Percentiles rank a stretch among this genome's conserved stretches.
These are phyloP conservation scores for Aspergillus pseudoglaucus DNA, from an alignment of 2,329 filamentous ascomycete genomes.

Conservation along the genomic window DNA sequence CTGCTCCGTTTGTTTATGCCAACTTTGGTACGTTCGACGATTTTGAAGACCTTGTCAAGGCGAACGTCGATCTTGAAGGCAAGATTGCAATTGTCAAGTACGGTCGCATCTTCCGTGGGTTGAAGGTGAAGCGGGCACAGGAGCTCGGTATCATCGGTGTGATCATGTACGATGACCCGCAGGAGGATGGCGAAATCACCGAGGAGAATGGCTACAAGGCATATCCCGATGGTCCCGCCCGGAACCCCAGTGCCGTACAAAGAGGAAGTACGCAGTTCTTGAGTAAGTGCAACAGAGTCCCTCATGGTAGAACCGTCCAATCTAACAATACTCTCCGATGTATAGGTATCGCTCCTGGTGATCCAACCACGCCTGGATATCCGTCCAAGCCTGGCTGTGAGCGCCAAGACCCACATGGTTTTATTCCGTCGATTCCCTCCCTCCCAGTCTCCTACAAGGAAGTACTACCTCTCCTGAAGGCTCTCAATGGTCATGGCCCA, in stretches of 20 bases:
- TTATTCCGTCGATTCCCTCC: slow-evolving; percentile 80
- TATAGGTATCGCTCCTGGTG: slow-evolving; percentile 53
- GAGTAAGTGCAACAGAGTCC: slow-evolving; percentile 45
- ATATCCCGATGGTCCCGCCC: slow-evolving; percentile 81
- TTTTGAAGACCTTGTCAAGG: slow-evolving; percentile 70
- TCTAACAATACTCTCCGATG: neutral
- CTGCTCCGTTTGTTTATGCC: slow-evolving; percentile 76
- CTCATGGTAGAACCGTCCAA: neutral
- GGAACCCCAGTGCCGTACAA: slow-evolving; percentile 84
- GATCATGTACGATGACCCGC: slow-evolving; percentile 80
- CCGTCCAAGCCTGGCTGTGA: slow-evolving; percentile 85
- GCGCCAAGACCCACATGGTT: slow-evolving; percentile 61
- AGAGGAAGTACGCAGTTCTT: slow-evolving; percentile 80
- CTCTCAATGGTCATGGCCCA: slow-evolving; percentile 82
- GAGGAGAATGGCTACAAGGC: slow-evolving; percentile 70
- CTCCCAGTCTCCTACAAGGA: slow-evolving; percentile 85
- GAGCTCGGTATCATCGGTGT: slow-evolving; percentile 84
- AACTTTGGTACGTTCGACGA: slow-evolving; percentile 87
- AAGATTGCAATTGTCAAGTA: slow-evolving; percentile 87
- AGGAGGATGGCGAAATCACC: slow-evolving; percentile 76
- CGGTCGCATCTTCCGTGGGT: slow-evolving; percentile 75
- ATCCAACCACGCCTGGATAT: slow-evolving; percentile 91
- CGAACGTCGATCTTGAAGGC: slow-evolving; percentile 68
- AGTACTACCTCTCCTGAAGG: slow-evolving; percentile 78
- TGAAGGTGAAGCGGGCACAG: slow-evolving; percentile 89